Evolutionary conservation across 2,329 filamentous ascomycete species (phyloP).

Genomic region (Endothia cerciana): DNA sequence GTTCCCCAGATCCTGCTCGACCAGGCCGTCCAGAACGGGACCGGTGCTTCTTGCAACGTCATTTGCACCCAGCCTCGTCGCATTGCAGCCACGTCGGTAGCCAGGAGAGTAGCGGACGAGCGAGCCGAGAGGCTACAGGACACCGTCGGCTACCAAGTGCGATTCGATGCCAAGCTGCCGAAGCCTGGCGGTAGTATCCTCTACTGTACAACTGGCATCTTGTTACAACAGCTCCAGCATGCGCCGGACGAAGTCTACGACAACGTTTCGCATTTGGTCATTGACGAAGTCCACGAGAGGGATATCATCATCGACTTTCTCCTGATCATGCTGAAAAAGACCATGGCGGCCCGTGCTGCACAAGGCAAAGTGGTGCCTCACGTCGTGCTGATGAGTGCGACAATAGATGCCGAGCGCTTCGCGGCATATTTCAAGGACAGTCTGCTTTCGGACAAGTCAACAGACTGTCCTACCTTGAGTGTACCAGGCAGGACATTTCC

Average conservation of each 20-base stretch:
- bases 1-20: conserved; percentile 58
- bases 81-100: conserved; percentile 51
- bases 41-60: conserved; percentile 50
- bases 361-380: conserved; percentile 17
- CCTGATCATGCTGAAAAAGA: conserved; percentile 20
- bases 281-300: conserved; percentile 49
- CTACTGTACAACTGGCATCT: conserved; percentile 55
- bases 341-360: conserved; percentile 19
- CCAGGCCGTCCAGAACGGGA: conserved; percentile 44
- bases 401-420: conserved; percentile 29
- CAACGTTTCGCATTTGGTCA: conserved; percentile 49
- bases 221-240: conserved; percentile 48
- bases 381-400: conserved; percentile 26
- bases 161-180: conserved; percentile 44
- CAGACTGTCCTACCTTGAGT: conserved; percentile 11
- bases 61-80: conserved; percentile 54
- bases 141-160: conserved; percentile 50
- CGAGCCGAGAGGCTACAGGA: conserved; percentile 44
- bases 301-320: conserved; percentile 24
- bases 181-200: conserved; percentile 42
- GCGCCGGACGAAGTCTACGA: conserved; percentile 44
- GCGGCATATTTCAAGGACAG: conserved; percentile 20
- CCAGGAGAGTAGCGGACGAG: conserved; percentile 50
- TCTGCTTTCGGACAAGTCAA: neutral
- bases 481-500: conserved; percentile 27